These are phyloP conservation scores for Clarkia xantiana DNA, from an alignment of 345 rosid species.

Conservation along the genomic window DNA sequence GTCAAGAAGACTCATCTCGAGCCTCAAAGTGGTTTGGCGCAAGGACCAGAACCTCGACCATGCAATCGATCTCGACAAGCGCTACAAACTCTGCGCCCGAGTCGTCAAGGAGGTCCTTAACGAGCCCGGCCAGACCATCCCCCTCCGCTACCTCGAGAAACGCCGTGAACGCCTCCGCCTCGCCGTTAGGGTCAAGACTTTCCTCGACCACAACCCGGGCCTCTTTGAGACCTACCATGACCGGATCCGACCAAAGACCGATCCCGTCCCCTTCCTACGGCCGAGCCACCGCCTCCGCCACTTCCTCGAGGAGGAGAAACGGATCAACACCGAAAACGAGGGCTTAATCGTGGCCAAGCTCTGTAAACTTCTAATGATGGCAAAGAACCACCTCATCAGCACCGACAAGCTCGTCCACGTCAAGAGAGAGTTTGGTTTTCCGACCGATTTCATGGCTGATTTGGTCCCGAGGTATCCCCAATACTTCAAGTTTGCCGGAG, in stretches of 20 bases:
- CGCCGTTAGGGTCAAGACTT: conserved; percentile 26
- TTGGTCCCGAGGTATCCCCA: conserved; percentile 54
- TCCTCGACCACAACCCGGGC: conserved; percentile 39
- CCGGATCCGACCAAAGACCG: conserved; percentile 49
- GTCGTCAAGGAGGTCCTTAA: conserved; percentile 65
- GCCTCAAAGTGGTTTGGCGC: conserved; percentile 71
- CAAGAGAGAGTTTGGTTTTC: conserved; percentile 85
- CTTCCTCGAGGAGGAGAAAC: conserved; percentile 55
- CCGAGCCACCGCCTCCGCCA: conserved; percentile 33
- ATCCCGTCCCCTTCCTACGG: conserved; percentile 39
- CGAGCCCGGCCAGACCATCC: conserved; percentile 70
- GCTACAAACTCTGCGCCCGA: conserved; percentile 44
- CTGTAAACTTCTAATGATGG: conserved; percentile 78
- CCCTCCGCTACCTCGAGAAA: conserved; percentile 56
- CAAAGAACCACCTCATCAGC: conserved; percentile 43
- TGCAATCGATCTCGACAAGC: conserved; percentile 62
- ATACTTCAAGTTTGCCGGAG: conserved; percentile 46
- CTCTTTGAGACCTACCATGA: conserved; percentile 51
- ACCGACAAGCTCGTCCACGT: conserved; percentile 60
- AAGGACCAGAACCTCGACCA: conserved; percentile 55
- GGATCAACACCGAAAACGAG: conserved; percentile 37
- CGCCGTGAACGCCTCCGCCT: conserved; percentile 68
- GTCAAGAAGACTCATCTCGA: conserved; percentile 34
- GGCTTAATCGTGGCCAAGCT: conserved; percentile 48
- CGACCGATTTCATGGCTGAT: conserved; percentile 49